Conservation (phyloP, 768 basidiomycete genomes). For the Boletus rex-veris region DNA sequence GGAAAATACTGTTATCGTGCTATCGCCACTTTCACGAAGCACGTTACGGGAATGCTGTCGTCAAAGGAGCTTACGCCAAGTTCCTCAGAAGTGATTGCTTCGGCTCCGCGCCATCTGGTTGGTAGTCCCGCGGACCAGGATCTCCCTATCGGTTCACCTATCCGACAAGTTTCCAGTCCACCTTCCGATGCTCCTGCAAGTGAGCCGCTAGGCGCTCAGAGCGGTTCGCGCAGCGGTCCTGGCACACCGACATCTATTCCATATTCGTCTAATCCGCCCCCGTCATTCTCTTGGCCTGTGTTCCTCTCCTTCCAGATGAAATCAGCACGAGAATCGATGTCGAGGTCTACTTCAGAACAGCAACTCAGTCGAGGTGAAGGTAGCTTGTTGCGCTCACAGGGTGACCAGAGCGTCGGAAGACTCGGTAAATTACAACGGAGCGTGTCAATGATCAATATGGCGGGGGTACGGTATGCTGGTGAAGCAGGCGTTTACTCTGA, state of each 20-base stretch:
- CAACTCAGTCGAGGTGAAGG: constrained; percentile 1
- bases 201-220: neutral
- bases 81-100: constrained; percentile 7
- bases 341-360: constrained; percentile 17
- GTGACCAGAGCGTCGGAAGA: constrained; percentile 18
- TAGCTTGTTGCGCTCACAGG: constrained; percentile 2
- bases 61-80: constrained; percentile 7
- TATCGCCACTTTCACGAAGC: constrained; percentile 66
- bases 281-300: constrained; percentile 12
- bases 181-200: neutral
- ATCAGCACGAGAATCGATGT: constrained; percentile 3
- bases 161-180: neutral
- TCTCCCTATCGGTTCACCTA: neutral
- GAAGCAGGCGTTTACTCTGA: constrained; percentile 54
- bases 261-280: neutral
- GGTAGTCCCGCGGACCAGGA: constrained; percentile 6
- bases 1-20: constrained; percentile 79
- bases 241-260: neutral
- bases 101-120: neutral
- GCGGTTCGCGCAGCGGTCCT: neutral
- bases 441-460: constrained; percentile 5
- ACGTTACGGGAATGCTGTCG: constrained; percentile 51
- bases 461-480: constrained; percentile 47
- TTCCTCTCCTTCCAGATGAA: constrained; percentile 18
- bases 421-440: constrained; percentile 18